phyloP scores from a whole-genome alignment of 192 early-diverging fungal species.

The Chytriomyces sp. region DNA sequence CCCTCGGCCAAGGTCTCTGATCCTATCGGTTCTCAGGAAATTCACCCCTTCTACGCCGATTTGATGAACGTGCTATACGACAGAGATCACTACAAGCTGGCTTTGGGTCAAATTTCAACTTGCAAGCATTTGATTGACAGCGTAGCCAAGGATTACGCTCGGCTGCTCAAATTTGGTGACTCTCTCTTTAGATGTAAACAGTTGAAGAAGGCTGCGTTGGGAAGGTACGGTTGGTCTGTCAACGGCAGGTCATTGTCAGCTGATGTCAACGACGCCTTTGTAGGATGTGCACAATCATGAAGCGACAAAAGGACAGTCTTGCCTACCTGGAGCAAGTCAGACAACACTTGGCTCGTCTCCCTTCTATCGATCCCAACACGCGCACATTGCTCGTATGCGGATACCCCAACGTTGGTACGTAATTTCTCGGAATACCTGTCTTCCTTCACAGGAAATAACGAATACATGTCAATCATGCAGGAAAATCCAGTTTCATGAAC shows the following conservation, averaged over 20 bases:
- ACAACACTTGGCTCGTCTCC: slow-evolving; percentile 97
- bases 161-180: slow-evolving; percentile 98
- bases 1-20: background rate
- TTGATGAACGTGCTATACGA: slow-evolving; percentile 99
- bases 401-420: slow-evolving; percentile 99
- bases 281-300: slow-evolving; percentile 99
- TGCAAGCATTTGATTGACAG: slow-evolving; percentile 96
- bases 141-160: slow-evolving; percentile 96
- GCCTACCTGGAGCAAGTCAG: slow-evolving; percentile 98
- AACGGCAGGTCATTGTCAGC: background rate
- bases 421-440: slow-evolving; percentile 67
- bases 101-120: slow-evolving; percentile 97
- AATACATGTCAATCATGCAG: no score
- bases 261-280: background rate
- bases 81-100: slow-evolving; percentile 99
- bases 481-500: slow-evolving; percentile 96
- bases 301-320: slow-evolving; percentile 95
- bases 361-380: slow-evolving; percentile 99
- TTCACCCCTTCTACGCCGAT: slow-evolving; percentile 99
- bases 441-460: background rate
- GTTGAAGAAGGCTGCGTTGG: slow-evolving; percentile 96
- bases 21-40: slow-evolving; percentile 64
- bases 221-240: slow-evolving; percentile 48
- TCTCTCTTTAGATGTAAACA: slow-evolving; percentile 99
- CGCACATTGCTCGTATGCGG: slow-evolving; percentile 98